Evolutionary conservation across 768 basidiomycete genomes (phyloP).

Genomic region (Xerocomus potaroensis): DNA sequence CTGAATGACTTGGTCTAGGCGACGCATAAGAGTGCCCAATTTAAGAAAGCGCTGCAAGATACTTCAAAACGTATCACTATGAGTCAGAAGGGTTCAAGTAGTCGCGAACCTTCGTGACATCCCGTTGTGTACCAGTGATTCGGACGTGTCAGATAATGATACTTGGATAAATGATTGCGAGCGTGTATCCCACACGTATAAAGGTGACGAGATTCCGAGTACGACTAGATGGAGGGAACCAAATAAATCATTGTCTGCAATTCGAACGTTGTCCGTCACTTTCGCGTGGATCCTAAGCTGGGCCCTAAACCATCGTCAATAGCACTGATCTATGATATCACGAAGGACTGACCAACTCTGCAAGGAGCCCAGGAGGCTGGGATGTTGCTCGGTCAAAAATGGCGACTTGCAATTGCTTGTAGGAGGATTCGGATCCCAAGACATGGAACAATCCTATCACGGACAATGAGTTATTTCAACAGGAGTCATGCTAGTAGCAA

Average conservation of each 20-base stretch:
- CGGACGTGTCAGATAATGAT: conserved; percentile 29
- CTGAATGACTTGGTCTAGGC: conserved; percentile 54
- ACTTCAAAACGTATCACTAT: conserved; percentile 33
- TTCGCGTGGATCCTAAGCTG: conserved; percentile 43
- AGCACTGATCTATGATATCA: background rate
- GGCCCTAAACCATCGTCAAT: conserved; percentile 37
- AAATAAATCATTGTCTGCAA: conserved; percentile 47
- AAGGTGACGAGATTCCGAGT: conserved; percentile 62
- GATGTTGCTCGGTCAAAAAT: conserved; percentile 68
- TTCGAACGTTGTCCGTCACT: conserved; percentile 36
- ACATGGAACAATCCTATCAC: conserved; percentile 45
- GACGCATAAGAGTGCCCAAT: conserved; percentile 64
- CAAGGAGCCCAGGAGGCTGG: conserved; percentile 48
- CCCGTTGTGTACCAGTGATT: conserved; percentile 48
- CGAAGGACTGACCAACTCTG: conserved; percentile 49
- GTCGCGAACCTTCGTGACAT: conserved; percentile 51
- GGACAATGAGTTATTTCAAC: conserved; percentile 2
- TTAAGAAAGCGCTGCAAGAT: conserved; percentile 57
- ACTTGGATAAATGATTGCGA: conserved; percentile 55
- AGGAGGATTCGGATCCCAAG: conserved; percentile 55
- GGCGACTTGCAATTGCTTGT: conserved; percentile 40
- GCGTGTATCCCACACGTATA: conserved; percentile 58
- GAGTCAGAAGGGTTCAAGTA: conserved; percentile 1
- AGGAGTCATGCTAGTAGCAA: too few species aligned
- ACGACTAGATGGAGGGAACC: conserved; percentile 51